Conservation (phyloP, 306 rosid species). For the Medicago lupulina region DNA sequence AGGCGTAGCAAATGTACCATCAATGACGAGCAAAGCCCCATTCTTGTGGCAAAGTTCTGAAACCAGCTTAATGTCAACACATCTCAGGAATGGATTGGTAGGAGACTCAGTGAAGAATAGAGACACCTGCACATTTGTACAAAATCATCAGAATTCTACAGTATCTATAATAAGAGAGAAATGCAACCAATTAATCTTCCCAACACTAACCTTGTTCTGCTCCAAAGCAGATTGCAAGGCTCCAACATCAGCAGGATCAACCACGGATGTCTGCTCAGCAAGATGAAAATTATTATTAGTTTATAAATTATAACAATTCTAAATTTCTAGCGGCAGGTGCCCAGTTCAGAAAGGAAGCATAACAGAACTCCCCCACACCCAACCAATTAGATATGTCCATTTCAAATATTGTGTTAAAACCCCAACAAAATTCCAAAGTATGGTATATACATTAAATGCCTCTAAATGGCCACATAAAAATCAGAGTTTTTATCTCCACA, state of each 20-base stretch:
- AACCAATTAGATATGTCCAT: not conserved
- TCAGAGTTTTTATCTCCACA: not conserved
- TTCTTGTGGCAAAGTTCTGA: slow-evolving; percentile 84
- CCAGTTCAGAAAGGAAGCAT: slow-evolving; percentile 12
- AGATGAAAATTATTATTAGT: slow-evolving; percentile 13
- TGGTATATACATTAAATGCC: not conserved
- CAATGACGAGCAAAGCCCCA: slow-evolving; percentile 90
- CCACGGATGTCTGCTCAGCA: slow-evolving; percentile 68
- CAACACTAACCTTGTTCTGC: slow-evolving; percentile 70
- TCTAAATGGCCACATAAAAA: too few species aligned
- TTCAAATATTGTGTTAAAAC: slow-evolving; percentile 13
- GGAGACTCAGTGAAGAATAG: slow-evolving; percentile 97
- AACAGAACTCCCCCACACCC: slow-evolving; percentile 5
- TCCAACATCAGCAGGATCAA: slow-evolving; percentile 85
- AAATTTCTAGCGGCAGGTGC: not conserved
- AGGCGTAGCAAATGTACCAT: slow-evolving; percentile 98
- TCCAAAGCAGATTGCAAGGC: slow-evolving; percentile 78
- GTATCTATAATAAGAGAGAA: not conserved
- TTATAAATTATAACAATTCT: slow-evolving; percentile 27
- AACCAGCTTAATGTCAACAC: slow-evolving; percentile 90
- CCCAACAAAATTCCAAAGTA: not conserved
- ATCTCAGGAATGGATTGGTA: slow-evolving; percentile 94
- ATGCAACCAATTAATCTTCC: slow-evolving; percentile 20
- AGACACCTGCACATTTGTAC: slow-evolving; percentile 68
- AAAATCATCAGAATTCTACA: slow-evolving; percentile 30